phyloP scores from a whole-genome alignment of 2,329 filamentous ascomycete species.

The Sphaerulina vaccinii region DNA sequence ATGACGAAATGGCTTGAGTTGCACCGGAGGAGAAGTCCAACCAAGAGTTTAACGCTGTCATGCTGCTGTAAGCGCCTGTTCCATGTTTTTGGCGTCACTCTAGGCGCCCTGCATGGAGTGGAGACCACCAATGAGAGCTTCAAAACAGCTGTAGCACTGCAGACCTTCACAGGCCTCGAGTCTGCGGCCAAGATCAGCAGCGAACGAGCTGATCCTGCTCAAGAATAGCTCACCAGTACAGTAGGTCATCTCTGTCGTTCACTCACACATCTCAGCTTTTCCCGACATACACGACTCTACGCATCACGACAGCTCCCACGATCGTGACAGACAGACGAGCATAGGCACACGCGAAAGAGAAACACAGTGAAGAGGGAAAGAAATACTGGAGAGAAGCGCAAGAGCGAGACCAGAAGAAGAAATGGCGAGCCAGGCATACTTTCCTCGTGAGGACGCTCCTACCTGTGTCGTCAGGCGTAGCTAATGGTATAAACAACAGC shows the following conservation, averaged over 20 bases:
- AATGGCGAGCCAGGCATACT: slow-evolving; percentile 29
- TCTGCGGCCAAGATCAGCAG: slow-evolving; percentile 20
- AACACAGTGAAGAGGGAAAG: background rate
- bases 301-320: no score
- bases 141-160: slow-evolving; percentile 17
- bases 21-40: background rate
- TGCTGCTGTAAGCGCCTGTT: slow-evolving; percentile 16
- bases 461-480: background rate
- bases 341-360: background rate
- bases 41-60: background rate
- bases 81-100: slow-evolving; percentile 10
- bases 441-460: slow-evolving; percentile 30
- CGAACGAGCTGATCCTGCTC: slow-evolving; percentile 8
- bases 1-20: no score
- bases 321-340: background rate
- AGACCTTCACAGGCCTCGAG: slow-evolving; percentile 17
- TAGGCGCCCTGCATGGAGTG: slow-evolving; percentile 20
- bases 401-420: background rate
- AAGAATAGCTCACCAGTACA: no score
- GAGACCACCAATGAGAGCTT: slow-evolving; percentile 20
- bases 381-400: no score
- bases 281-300: no score
- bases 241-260: no score
- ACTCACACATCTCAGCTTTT: background rate
- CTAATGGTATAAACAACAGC: background rate